phyloP scores from a whole-genome alignment of 805 yeast species.

The Myxozyma monticola region DNA sequence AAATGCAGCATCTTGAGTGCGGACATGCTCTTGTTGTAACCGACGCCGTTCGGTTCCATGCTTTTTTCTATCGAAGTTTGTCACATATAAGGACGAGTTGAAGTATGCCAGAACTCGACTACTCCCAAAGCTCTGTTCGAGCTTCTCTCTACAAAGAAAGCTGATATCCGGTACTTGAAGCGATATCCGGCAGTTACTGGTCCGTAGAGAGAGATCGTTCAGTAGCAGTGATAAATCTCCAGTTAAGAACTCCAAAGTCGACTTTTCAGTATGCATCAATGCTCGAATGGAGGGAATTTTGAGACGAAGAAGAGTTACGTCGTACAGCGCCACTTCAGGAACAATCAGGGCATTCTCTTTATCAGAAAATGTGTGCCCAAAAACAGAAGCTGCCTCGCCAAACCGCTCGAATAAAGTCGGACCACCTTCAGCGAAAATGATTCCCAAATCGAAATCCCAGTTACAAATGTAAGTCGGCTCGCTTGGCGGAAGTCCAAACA shows the following conservation, averaged over 20 bases:
- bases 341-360: constrained; percentile 70
- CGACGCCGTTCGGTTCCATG: constrained; percentile 49
- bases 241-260: constrained; percentile 33
- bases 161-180: constrained; percentile 51
- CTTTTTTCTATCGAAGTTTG: constrained; percentile 57
- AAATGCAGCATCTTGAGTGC: constrained; percentile 76
- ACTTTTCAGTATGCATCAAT: constrained; percentile 42
- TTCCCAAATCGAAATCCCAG: constrained; percentile 81
- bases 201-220: constrained; percentile 68
- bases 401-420: constrained; percentile 50
- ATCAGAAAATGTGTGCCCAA: constrained; percentile 68
- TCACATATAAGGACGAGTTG: constrained; percentile 58
- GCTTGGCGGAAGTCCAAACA: constrained; percentile 88
- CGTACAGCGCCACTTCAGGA: constrained; percentile 58
- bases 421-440: constrained; percentile 53
- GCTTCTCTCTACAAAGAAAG: constrained; percentile 32
- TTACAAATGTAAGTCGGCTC: constrained; percentile 87
- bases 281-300: constrained; percentile 51
- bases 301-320: constrained; percentile 66
- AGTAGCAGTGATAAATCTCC: constrained; percentile 43
- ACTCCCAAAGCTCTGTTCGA: not conserved
- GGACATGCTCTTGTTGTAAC: constrained; percentile 65
- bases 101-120: constrained; percentile 43
- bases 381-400: constrained; percentile 45
- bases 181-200: constrained; percentile 59